These are phyloP conservation scores for Myxozyma lipomycoides DNA, from an alignment of 805 yeast species.

Conservation along the genomic window DNA sequence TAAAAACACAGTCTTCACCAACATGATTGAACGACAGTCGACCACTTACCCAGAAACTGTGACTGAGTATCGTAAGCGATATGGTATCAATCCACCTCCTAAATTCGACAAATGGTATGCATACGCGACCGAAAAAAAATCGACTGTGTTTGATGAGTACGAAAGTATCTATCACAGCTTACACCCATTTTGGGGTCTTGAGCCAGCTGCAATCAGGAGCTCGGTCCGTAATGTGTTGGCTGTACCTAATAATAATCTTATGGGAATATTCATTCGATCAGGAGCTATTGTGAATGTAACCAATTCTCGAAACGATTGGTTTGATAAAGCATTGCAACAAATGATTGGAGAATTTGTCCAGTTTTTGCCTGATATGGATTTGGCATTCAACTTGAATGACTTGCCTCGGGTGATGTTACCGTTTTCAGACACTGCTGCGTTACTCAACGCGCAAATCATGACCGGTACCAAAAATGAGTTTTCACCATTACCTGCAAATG, in stretches of 20 bases:
- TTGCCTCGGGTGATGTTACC: slow-evolving; percentile 31
- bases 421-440: slow-evolving; percentile 17
- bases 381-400: slow-evolving; percentile 29
- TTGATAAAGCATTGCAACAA: slow-evolving; percentile 10
- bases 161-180: slow-evolving; percentile 24
- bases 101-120: slow-evolving; percentile 31
- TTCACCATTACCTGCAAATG: slow-evolving; percentile 9
- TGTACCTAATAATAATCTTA: slow-evolving; percentile 17
- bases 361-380: slow-evolving; percentile 31
- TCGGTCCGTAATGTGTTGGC: slow-evolving; percentile 20
- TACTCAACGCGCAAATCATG: slow-evolving; percentile 2
- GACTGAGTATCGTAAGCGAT: slow-evolving; percentile 19
- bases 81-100: slow-evolving; percentile 30
- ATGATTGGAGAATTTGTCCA: slow-evolving; percentile 28
- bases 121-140: slow-evolving; percentile 21
- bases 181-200: slow-evolving; percentile 30
- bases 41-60: slow-evolving; percentile 28
- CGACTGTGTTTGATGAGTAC: slow-evolving; percentile 27
- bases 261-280: slow-evolving; percentile 22
- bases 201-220: slow-evolving; percentile 24
- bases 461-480: slow-evolving; percentile 24
- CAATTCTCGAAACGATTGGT: slow-evolving; percentile 23
- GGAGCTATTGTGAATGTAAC: slow-evolving; percentile 23
- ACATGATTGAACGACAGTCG: slow-evolving; percentile 16
- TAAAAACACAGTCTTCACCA: slow-evolving; percentile 4